phyloP scores from a whole-genome alignment of 108 stramenopile species.

The Stephanodiscus triporus region DNA sequence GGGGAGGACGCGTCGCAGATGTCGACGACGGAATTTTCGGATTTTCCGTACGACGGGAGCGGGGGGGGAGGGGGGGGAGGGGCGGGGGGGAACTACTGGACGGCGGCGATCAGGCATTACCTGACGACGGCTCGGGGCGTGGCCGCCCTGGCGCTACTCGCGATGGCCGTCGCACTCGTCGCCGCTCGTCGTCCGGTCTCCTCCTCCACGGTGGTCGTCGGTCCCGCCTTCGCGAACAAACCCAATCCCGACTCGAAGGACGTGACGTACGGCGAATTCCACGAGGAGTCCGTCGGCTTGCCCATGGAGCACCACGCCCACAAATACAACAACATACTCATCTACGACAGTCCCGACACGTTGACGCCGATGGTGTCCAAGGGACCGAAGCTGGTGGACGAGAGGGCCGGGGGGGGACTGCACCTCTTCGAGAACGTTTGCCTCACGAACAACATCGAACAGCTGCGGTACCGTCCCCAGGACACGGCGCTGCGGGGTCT shows the following conservation, averaged over 20 bases:
- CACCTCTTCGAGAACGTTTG: constrained; percentile 43
- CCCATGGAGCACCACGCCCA: constrained; percentile 26
- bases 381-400: constrained; percentile 26
- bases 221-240: neutral
- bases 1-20: neutral
- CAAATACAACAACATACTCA: constrained; percentile 36
- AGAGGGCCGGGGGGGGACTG: constrained; percentile 23
- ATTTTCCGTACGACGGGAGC: neutral
- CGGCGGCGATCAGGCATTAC: no score
- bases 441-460: constrained; percentile 42
- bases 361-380: constrained; percentile 38
- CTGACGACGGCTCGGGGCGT: neutral
- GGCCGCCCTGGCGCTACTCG: neutral
- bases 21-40: constrained; percentile 9
- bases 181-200: neutral
- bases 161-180: neutral
- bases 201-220: neutral
- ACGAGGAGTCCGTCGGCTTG: constrained; percentile 28
- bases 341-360: constrained; percentile 32
- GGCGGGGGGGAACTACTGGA: no score
- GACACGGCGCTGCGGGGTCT: constrained; percentile 30
- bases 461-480: constrained; percentile 7
- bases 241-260: constrained; percentile 15
- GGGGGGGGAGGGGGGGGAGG: neutral
- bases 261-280: constrained; percentile 35